Evolutionary conservation across 805 yeast genomes (phyloP).

Genomic region (Nakazawaea ishiwadae): DNA sequence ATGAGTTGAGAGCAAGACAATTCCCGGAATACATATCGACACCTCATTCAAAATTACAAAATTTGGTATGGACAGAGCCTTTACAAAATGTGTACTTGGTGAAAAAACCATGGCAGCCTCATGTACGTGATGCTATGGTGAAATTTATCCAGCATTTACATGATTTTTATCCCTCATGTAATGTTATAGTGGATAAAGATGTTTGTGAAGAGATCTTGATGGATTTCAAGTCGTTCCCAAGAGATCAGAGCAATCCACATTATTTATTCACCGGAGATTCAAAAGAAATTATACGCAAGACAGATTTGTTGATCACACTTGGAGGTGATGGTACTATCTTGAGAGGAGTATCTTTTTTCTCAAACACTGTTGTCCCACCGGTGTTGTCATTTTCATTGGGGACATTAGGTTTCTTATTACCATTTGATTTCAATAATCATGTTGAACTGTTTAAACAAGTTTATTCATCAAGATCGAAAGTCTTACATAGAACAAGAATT

Average conservation of each 20-base stretch:
- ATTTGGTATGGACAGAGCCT: conserved; percentile 66
- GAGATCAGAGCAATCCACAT: conserved; percentile 24
- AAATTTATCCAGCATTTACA: conserved; percentile 60
- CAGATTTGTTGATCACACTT: conserved; percentile 78
- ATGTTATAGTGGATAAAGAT: conserved; percentile 72
- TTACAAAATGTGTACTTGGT: conserved; percentile 73
- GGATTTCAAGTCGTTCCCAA: conserved; percentile 19
- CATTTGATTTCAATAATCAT: conserved; percentile 71
- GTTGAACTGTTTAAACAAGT: conserved; percentile 59
- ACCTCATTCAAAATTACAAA: conserved; percentile 57
- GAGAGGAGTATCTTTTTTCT: conserved; percentile 76
- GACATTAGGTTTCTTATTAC: conserved; percentile 82
- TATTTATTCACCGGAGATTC: conserved; percentile 54
- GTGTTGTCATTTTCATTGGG: conserved; percentile 86
- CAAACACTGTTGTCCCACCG: conserved; percentile 76
- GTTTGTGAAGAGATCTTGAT: conserved; percentile 61
- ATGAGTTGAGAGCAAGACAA: conserved; percentile 11
- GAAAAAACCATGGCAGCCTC: conserved; percentile 76
- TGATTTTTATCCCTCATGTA: conserved; percentile 60
- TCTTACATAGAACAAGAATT: conserved; percentile 70
- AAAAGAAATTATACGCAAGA: conserved; percentile 53
- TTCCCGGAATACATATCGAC: conserved; percentile 50
- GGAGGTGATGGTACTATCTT: conserved; percentile 98
- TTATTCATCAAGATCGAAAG: conserved; percentile 62
- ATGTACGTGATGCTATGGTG: conserved; percentile 62